Evolutionary conservation across 2,329 filamentous ascomycete species (phyloP).

Genomic region (Epichloe festucae): DNA sequence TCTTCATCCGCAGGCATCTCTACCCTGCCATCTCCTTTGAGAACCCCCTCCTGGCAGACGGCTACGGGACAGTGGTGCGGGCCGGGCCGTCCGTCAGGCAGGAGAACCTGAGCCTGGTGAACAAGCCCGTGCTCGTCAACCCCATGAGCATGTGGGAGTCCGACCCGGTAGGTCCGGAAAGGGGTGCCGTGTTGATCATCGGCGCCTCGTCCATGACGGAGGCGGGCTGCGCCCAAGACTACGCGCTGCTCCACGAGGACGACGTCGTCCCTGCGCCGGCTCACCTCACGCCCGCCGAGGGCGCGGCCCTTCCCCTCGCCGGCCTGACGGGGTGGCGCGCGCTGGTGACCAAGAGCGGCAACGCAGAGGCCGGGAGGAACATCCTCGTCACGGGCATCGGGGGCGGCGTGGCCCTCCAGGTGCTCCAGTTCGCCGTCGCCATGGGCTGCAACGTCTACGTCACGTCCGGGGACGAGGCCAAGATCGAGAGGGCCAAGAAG

Average conservation of each 20-base stretch:
- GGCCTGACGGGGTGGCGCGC: constrained; percentile 85
- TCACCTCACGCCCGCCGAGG: constrained; percentile 61
- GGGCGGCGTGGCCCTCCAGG: constrained; percentile 78
- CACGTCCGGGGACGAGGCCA: constrained; percentile 59
- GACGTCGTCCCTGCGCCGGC: constrained; percentile 62
- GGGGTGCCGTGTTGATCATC: constrained; percentile 43
- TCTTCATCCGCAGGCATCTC: constrained; percentile 84
- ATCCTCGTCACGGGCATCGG: constrained; percentile 85
- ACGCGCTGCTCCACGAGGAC: constrained; percentile 50
- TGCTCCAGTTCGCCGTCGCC: constrained; percentile 65
- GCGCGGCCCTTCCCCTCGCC: constrained; percentile 72
- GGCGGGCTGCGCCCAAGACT: constrained; percentile 63
- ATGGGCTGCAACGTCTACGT: constrained; percentile 70
- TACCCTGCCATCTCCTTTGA: constrained; percentile 78
- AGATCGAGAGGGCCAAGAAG: constrained; percentile 57
- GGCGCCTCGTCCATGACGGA: constrained; percentile 51
- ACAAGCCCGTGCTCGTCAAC: constrained; percentile 64
- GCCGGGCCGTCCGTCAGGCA: constrained; percentile 37
- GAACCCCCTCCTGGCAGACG: constrained; percentile 70
- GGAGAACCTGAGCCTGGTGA: constrained; percentile 31
- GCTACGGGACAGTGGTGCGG: constrained; percentile 58
- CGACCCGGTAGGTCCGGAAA: constrained; percentile 61
- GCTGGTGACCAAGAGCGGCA: constrained; percentile 58
- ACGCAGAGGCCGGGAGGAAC: constrained; percentile 52
- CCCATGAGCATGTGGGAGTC: constrained; percentile 68